These are phyloP conservation scores for Calonectria naviculata DNA, from an alignment of 2,329 filamentous ascomycete genomes.

Conservation along the genomic window DNA sequence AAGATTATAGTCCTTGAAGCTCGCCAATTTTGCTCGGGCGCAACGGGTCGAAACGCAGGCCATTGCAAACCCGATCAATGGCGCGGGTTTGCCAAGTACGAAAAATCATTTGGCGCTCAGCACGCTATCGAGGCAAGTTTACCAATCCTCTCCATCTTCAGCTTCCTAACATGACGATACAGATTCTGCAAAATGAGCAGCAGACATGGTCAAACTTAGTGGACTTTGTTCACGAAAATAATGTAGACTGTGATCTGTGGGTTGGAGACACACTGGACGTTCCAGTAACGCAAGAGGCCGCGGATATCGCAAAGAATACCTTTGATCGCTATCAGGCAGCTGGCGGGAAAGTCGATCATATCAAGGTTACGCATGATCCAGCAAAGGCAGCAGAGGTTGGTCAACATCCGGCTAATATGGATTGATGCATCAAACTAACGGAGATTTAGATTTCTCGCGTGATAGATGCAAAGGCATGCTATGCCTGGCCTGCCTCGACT, in stretches of 20 bases:
- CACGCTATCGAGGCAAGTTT: slow-evolving; percentile 20
- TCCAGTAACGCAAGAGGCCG: slow-evolving; percentile 20
- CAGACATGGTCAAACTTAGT: slow-evolving; percentile 23
- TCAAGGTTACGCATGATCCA: slow-evolving; percentile 19
- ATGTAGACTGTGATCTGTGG: slow-evolving; percentile 26
- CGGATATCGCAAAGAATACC: slow-evolving; percentile 2
- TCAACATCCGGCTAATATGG: too few relatives aligned
- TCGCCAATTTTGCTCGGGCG: slow-evolving; percentile 25
- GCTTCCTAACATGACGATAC: neutral
- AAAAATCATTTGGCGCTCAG: slow-evolving; percentile 15
- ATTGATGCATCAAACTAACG: neutral
- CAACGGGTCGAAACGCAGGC: slow-evolving; percentile 22
- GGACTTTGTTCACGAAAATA: slow-evolving; percentile 14
- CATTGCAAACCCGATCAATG: slow-evolving; percentile 29
- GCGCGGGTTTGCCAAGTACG: slow-evolving; percentile 21
- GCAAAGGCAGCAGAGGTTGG: slow-evolving; percentile 13
- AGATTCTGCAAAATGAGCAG: slow-evolving; percentile 25
- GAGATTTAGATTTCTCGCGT: slow-evolving; percentile 15
- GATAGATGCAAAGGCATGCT: slow-evolving; percentile 23
- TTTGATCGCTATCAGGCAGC: slow-evolving; percentile 23
- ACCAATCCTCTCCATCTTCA: fast-evolving
- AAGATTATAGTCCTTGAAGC: slow-evolving; percentile 21
- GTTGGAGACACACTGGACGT: slow-evolving; percentile 27
- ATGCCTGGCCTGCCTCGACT: slow-evolving; percentile 27
- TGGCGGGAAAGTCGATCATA: slow-evolving; percentile 23